Evolutionary conservation across 148 eudicot species (phyloP).

Genomic region (Persicaria maculosa): DNA sequence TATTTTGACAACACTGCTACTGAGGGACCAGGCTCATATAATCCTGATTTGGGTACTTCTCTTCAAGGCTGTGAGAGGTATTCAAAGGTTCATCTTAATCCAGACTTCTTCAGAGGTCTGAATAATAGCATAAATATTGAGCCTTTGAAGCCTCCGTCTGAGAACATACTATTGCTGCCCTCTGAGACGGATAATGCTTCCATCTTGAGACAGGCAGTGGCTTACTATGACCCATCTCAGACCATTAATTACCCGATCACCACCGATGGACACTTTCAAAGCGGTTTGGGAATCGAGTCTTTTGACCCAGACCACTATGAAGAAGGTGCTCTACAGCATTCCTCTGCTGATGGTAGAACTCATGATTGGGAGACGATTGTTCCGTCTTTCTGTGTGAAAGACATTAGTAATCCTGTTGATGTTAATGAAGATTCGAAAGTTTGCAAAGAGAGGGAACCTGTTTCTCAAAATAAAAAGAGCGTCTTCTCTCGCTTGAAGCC

Average conservation of each 20-base stretch:
- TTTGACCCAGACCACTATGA: not conserved
- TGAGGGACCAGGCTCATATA: not conserved
- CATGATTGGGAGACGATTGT: not conserved
- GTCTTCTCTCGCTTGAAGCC: constrained; percentile 18
- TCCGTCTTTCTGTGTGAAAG: not conserved
- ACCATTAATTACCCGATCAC: not conserved
- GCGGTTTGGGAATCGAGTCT: not conserved
- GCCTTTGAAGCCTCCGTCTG: not conserved
- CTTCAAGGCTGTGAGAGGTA: not conserved
- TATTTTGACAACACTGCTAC: not conserved
- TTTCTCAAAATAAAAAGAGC: constrained; percentile 1
- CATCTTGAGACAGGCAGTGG: not conserved
- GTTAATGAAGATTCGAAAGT: not conserved
- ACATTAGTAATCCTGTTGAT: not conserved
- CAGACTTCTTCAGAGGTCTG: not conserved
- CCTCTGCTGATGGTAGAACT: not conserved
- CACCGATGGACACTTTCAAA: not conserved
- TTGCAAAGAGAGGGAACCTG: not conserved
- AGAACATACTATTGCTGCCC: not conserved
- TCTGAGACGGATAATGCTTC: constrained; percentile 1
- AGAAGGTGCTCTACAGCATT: not conserved
- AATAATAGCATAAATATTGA: not conserved
- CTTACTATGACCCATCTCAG: not conserved
- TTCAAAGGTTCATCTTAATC: not conserved
- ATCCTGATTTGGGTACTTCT: not conserved